Evolutionary conservation across 2,329 filamentous ascomycete species (phyloP), one percentile per base, ranked within the genome.

Genomic region (Diplodia intermedia): DNA sequence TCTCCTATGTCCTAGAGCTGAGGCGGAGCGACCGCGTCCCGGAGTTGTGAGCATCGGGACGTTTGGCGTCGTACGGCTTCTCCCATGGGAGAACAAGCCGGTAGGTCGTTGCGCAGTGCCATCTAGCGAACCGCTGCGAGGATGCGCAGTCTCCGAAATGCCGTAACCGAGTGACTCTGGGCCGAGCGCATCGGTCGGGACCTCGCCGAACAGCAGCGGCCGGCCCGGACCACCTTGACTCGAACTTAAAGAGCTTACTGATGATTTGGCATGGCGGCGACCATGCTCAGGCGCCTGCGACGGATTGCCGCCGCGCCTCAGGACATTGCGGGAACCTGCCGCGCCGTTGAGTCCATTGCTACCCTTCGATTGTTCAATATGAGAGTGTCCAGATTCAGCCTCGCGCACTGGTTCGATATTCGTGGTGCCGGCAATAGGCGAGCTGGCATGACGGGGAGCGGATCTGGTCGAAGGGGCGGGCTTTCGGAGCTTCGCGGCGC

Each of bases 371-470:
- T 56, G 65, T 36, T 66, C 65, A 18, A 26, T 66, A 53, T 63
- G 50, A n/a, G 57, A 38, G 20, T 49, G 57, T 5, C 12, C 52
- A 29, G 38, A 11, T 23, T 63, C 53, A 14, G 23, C 36, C 20
- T 62, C 56, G 33, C 50, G 56, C 31, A 62, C 38, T 3, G 65
- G 55, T 11, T 65, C 62, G 52, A 66, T 47, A 49, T 56, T 62
- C 18, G 66, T 15, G 43, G 50, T 40, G 49, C 47, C 54, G 55
- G 66, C 56, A 11, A 53, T 49, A 6, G 66, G 66, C n/a, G 66
- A 68, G 77, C 73, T 76, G 73, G 23, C 77, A 72, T 56, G 31
- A 38, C 36, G 70, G 71, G 31, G 23, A 74, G 72, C n/a, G 70
- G 69, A 26, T 72, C 73, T 52, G 69, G 70, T 6, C 72, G 74